phyloP scores from a whole-genome alignment of 306 rosid genomes.

The Chamaecrista fasciculata region DNA sequence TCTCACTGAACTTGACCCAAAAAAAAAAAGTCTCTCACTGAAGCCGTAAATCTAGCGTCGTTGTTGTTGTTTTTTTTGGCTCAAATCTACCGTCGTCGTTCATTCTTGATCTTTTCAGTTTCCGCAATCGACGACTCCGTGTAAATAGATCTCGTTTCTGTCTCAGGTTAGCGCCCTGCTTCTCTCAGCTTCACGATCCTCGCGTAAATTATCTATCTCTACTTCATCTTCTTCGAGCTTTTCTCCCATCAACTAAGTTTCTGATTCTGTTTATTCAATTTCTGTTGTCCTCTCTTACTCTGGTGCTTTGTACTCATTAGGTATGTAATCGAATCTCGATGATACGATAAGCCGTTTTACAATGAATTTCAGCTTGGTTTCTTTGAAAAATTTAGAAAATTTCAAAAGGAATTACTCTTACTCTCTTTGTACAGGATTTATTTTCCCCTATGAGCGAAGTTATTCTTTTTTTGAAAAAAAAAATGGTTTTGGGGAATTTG shows the following conservation, averaged over 20 bases:
- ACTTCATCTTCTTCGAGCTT: neutral
- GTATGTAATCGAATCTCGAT: neutral
- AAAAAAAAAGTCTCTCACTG: no score
- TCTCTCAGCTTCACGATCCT: neutral
- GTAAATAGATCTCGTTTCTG: constrained; percentile 26
- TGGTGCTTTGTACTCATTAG: neutral
- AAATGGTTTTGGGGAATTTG: neutral
- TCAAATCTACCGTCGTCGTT: neutral
- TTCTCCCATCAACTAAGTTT: neutral
- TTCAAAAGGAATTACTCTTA: neutral
- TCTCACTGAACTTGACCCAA: no score
- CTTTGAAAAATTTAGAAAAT: neutral
- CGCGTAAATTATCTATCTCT: neutral
- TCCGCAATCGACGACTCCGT: neutral
- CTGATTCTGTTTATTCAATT: neutral
- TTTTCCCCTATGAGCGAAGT: neutral
- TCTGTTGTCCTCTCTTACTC: neutral
- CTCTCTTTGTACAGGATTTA: neutral
- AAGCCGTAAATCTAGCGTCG: no score
- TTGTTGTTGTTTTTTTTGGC: no score
- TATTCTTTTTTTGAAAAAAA: neutral
- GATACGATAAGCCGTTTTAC: neutral
- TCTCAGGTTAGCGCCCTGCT: constrained; percentile 29
- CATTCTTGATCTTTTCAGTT: neutral
- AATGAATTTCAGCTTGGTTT: neutral